Evolutionary conservation across 2,329 filamentous ascomycete species (phyloP), one percentile per base, ranked within the genome.

Genomic region (Aspergillus felis): DNA sequence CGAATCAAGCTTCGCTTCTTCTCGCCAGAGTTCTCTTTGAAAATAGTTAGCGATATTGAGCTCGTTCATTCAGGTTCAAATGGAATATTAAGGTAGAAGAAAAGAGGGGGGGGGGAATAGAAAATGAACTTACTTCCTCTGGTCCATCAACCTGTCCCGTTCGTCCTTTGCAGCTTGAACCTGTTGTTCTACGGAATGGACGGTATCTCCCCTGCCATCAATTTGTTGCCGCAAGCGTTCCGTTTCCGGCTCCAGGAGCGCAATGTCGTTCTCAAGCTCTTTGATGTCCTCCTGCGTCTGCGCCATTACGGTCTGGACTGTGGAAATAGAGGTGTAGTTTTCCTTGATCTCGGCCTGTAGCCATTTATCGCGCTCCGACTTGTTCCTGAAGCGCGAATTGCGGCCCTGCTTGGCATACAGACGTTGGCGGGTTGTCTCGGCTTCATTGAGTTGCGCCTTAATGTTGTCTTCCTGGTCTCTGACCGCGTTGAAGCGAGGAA

Each of bases 321-420:
- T 87, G 38, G 87, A 88, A 29, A 96, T 80, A 4, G 89, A 89
- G 38, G 85, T 79, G 63, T 91, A 89, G 54, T 92, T 84, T 38
- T 95, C 89, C 48, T 89, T 82, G 56, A 97, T 90, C 74, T 97
- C 89, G 60, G 85, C 83, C 59, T 85, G 86, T 51, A 99, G 79
- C 81, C 86, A 97, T 38, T 85, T 84, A 72, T 99, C 93, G 47
- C 95, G 87, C 71, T 97, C 91, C 8, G 85, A 84, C 78, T 96
- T 96, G 72, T 86, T 95, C 69, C 84, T 89, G 74, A 96, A 99
- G 61, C 91, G 89, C 20, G 89, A 88, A 63, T 89, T 92, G 49
- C 93, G 88, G 47, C 89, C 91, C 75, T 99, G 93, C 74, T 99
- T 99, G 52, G 90, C 90, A 69, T 96, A 91, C 7, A 99, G 83